These are phyloP conservation scores for Kodamaea laetipori DNA, from an alignment of 805 yeast genomes.

Conservation along the genomic window DNA sequence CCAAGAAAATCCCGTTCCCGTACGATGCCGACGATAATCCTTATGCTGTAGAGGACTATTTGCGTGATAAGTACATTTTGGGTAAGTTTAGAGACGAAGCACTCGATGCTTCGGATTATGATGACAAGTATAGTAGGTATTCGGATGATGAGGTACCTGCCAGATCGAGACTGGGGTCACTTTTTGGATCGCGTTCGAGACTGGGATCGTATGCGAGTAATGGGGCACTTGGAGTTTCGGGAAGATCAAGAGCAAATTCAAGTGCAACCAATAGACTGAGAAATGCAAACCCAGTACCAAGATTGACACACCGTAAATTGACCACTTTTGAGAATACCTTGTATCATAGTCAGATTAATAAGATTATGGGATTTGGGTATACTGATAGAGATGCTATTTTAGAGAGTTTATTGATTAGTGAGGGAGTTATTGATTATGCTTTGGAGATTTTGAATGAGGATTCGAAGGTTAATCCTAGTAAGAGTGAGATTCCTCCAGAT, in stretches of 20 bases:
- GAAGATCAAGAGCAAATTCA: slow-evolving; percentile 20
- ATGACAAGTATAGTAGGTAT: slow-evolving; percentile 25
- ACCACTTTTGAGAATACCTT: slow-evolving; percentile 55
- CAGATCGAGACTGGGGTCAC: slow-evolving; percentile 16
- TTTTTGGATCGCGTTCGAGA: slow-evolving; percentile 9
- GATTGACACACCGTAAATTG: slow-evolving; percentile 51
- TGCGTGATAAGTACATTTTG: slow-evolving; percentile 67
- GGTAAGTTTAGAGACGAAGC: slow-evolving; percentile 56
- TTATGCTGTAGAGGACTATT: slow-evolving; percentile 52
- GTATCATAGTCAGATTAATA: slow-evolving; percentile 51
- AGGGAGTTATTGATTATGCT: slow-evolving; percentile 64
- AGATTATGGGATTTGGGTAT: slow-evolving; percentile 54
- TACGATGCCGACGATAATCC: slow-evolving; percentile 72
- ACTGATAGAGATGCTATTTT: slow-evolving; percentile 55
- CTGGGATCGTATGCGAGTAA: slow-evolving; percentile 11
- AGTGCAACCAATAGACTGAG: slow-evolving; percentile 17
- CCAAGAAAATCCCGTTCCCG: slow-evolving; percentile 67
- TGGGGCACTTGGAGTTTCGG: slow-evolving; percentile 13
- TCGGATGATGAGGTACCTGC: slow-evolving; percentile 24
- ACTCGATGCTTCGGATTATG: slow-evolving; percentile 38
- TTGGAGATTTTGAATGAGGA: slow-evolving; percentile 54
- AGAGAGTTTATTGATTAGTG: slow-evolving; percentile 62
- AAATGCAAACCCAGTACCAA: slow-evolving; percentile 29
- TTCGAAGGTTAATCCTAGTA: slow-evolving; percentile 32
- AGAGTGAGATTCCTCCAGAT: slow-evolving; percentile 50